A percentile compares a stretch with the other conserved stretches of the same genome.
These are phyloP conservation scores for Elsinoe ampelina DNA, from an alignment of 2,329 filamentous ascomycete species.

Conservation along the genomic window DNA sequence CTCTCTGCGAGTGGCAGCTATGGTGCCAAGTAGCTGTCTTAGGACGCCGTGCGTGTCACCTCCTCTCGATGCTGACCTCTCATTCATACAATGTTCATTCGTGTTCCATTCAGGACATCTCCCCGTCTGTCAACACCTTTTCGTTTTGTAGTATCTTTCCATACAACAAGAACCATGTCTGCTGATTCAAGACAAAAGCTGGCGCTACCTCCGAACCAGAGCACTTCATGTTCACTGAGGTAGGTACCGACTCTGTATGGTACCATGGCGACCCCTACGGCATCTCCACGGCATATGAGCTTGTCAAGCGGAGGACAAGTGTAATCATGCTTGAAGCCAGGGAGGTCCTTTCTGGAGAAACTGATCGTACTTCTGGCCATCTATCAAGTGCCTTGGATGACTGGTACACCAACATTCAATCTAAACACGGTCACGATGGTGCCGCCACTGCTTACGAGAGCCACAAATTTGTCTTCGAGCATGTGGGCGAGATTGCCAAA, in stretches of 20 bases:
- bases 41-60: no score
- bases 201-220: conserved; percentile 17
- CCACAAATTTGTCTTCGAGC: conserved; percentile 45
- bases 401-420: conserved; percentile 41
- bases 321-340: conserved; percentile 47
- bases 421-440: conserved; percentile 44
- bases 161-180: neutral
- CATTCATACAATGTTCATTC: neutral
- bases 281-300: conserved; percentile 44
- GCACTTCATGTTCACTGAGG: conserved; percentile 40
- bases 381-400: conserved; percentile 47
- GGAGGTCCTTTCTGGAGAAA: conserved; percentile 46
- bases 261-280: conserved; percentile 42
- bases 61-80: no score
- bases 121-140: neutral
- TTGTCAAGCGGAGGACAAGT: conserved; percentile 41
- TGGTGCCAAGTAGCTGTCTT: no score
- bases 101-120: neutral
- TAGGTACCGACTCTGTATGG: conserved; percentile 46
- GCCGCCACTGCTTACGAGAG: conserved; percentile 44
- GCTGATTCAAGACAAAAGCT: neutral
- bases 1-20: no score
- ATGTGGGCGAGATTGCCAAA: conserved; percentile 42
- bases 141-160: neutral
- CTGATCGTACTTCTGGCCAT: conserved; percentile 46